Conservation (phyloP, 1,284 basidiomycete species). For the Cryptococcus sp. region DNA sequence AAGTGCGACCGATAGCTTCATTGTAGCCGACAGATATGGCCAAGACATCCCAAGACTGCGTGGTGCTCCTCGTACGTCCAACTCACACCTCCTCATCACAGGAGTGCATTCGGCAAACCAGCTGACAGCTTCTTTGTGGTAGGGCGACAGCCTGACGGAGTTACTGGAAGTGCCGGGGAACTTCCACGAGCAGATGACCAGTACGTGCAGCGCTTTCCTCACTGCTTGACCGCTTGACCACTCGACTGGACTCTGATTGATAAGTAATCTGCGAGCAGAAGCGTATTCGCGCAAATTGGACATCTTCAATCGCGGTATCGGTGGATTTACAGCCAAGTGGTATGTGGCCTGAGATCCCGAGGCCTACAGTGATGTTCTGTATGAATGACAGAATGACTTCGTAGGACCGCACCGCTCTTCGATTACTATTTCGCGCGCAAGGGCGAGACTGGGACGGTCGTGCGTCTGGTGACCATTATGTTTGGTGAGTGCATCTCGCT, state of each 20-base stretch:
- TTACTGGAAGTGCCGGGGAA: too few species aligned
- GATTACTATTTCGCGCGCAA: constrained; percentile 40
- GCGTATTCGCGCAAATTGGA: constrained; percentile 37
- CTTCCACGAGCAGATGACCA: too few species aligned
- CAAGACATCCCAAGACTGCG: constrained; percentile 2
- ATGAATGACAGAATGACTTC: too few species aligned
- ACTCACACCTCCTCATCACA: neutral
- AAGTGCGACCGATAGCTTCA: too few species aligned
- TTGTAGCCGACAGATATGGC: neutral
- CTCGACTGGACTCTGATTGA: too few species aligned
- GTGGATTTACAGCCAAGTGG: constrained; percentile 26
- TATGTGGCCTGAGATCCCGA: too few species aligned
- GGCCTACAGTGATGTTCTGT: too few species aligned
- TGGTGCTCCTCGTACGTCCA: constrained; percentile 1
- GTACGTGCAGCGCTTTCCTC: too few species aligned
- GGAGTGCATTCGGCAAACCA: too few species aligned
- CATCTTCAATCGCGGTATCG: constrained; percentile 40
- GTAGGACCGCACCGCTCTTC: constrained; percentile 24
- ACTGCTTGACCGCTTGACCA: too few species aligned
- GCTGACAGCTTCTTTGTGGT: too few species aligned
- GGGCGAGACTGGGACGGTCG: constrained; percentile 18
- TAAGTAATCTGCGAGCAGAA: constrained; percentile 12
- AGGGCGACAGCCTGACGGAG: too few species aligned
- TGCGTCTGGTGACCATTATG: constrained; percentile 45
- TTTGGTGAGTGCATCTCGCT: constrained; percentile 29